Evolutionary conservation across 257 asterid genomes (phyloP).

Genomic region (Asclepias syriaca): DNA sequence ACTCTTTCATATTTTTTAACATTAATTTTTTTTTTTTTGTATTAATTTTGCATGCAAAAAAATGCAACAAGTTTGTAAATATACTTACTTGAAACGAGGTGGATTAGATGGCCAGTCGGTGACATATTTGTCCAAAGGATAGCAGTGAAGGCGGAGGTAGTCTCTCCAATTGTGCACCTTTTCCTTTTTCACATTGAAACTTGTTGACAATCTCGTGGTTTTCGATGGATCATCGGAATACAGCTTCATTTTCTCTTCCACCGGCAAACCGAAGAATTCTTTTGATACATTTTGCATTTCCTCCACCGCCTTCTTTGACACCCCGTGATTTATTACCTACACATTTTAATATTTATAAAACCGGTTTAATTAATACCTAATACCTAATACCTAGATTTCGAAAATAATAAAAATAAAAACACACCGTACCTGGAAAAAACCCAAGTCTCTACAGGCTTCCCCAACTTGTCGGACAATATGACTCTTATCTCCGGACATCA

Average conservation of each 20-base stretch:
- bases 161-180: conserved; percentile 91
- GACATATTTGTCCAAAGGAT: conserved; percentile 63
- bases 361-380: neutral
- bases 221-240: conserved; percentile 76
- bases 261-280: conserved; percentile 53
- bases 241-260: conserved; percentile 74
- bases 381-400: neutral
- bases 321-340: conserved; percentile 51
- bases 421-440: conserved; percentile 66
- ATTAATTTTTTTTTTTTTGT: no score
- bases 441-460: conserved; percentile 52
- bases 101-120: conserved; percentile 85
- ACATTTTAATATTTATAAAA: no score
- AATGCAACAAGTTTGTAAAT: neutral
- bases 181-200: conserved; percentile 65
- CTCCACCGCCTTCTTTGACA: conserved; percentile 42
- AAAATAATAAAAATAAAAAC: neutral
- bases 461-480: conserved; percentile 42
- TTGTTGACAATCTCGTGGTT: conserved; percentile 72
- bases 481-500: conserved; percentile 33
- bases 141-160: conserved; percentile 83
- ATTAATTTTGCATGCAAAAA: no score
- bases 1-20: no score
- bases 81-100: conserved; percentile 61
- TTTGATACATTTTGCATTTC: conserved; percentile 45